These are phyloP conservation scores for Arachnomyces sp. DNA, from an alignment of 2,329 filamentous ascomycete species.

Conservation along the genomic window DNA sequence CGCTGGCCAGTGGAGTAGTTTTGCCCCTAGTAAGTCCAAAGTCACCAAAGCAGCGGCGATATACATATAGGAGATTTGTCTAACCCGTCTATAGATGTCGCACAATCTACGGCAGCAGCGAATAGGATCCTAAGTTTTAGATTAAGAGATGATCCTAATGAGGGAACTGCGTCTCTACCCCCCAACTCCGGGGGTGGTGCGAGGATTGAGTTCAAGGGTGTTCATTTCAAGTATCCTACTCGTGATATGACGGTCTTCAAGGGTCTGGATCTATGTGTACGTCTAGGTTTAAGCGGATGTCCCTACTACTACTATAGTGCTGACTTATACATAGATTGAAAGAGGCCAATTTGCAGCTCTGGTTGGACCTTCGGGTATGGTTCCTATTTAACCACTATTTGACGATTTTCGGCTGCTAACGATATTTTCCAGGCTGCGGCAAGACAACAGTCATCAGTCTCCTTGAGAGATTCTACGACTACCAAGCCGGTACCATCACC, in stretches of 20 bases:
- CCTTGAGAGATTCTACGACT: slow-evolving; percentile 27
- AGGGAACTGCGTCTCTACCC: slow-evolving; percentile 1
- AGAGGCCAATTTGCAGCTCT: slow-evolving; percentile 39
- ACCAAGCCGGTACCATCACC: slow-evolving; percentile 27
- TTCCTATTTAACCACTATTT: not conserved
- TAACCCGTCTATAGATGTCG: slow-evolving; percentile 18
- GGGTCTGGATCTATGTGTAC: slow-evolving; percentile 21
- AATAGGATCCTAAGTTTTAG: slow-evolving; percentile 26
- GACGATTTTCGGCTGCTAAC: not conserved
- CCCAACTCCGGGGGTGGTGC: slow-evolving; percentile 14
- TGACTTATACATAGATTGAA: slow-evolving; percentile 17
- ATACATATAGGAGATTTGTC: not conserved
- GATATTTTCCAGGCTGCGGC: slow-evolving; percentile 28
- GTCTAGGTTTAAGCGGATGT: not conserved
- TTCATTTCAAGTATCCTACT: slow-evolving; percentile 31
- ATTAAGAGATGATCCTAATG: slow-evolving; percentile 1
- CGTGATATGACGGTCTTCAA: slow-evolving; percentile 23
- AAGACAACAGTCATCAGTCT: slow-evolving; percentile 41
- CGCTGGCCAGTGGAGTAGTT: slow-evolving; percentile 59
- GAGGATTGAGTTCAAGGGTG: slow-evolving; percentile 24
- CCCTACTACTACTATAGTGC: not conserved
- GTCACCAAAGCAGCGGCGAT: not conserved
- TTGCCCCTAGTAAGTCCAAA: slow-evolving; percentile 49
- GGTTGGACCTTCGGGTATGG: slow-evolving; percentile 36
- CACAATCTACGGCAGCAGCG: slow-evolving; percentile 30